Evolutionary conservation across 345 rosid genomes (phyloP), one percentile per base, ranked within the genome.

Genomic region (Boechera divaricarpa): DNA sequence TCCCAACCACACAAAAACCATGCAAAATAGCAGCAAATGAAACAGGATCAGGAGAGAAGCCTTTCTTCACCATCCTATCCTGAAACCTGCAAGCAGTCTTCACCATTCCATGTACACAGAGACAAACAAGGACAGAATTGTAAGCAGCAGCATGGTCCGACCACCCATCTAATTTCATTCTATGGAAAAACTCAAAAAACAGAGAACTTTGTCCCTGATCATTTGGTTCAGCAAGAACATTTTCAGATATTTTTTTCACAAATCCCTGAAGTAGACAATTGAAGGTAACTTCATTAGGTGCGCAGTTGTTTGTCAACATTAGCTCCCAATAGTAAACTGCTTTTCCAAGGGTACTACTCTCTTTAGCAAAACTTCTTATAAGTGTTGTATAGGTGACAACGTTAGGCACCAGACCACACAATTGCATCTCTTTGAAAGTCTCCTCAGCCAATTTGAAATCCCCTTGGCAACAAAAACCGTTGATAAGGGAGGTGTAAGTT

Each of bases 321-420:
- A 81, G 82, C 71, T 94, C 93, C 80, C 93, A 92, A 72, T 80
- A 87, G 45, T 68, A 82, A 70, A 84, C 85, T 55, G 95, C 94
- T 79, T 83, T 90, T 70, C 76, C 72, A 70, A 87, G 83, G 49
- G 80, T 85, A 75, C 90, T 82, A 79, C 87, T 82, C 75, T 74
- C 90, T 85, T 87, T 90, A 83, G 84, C 84, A 63, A 85, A 90
- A 77, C 78, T 79, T 63, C 86, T 86, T 33, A 94, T 89, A 33
- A 94, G 80, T 67, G 82, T 85, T 73, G 89, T 89, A 82, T 90
- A 92, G 60, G 98, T 94, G 31, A 89, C 87, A 41, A 89, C 93
- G 75, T 87, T 94, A 68, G 98, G 91, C 70, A 86, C 83, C 82
- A 86, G 79, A 71, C 86, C 91, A 78, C 58, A 52, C 11, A 85